Evolutionary conservation across 352 stramenopile species (phyloP), one percentile per base, ranked within the genome.

Genomic region (Globisporangium parvum): DNA sequence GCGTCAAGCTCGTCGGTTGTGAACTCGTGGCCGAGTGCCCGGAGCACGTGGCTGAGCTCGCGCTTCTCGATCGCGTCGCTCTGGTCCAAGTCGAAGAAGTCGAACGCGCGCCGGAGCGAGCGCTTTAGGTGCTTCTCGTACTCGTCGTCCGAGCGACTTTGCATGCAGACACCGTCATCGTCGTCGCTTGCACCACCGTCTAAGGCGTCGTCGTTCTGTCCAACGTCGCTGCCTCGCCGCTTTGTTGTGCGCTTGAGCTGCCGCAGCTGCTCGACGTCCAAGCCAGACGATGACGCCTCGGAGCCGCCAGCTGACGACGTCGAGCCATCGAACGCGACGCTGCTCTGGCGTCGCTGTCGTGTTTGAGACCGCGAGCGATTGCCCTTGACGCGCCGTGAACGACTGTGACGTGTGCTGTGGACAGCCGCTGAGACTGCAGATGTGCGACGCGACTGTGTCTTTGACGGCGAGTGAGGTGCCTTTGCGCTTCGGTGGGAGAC

Each of bases 51-150:
- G 11, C 62, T 70, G 18, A 93, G 59, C 48, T 91, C 80, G 14
- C 69, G 66, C 47, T 87, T 87, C 39, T 88, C 79, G 18, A 93
- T 93, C 1, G 73, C 79, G 17, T 73, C 72, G 18, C 69, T 91
- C 24, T 79, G 74, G 37, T 93, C 76, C 6, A 85, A 55, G 45
- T 93, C 82, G 48, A 88, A 93, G 40, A 91, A 91, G 41, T 91
- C 80, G 47, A 91, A 93, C 15, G 76, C 82, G 49, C 74, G 70
- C 4, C 73, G 73, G 15, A 90, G 58, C 2, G 79, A 77, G 20
- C 60, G 69, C 49, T 87, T 90, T 17, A 91, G 59, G 20, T 84
- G 63, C 26, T 71, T 76, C 21, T 77, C 65, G 39, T 86, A 92
- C 52, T 87, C 75, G 3, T 56, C 63, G 59, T 91, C 81, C 9